Evolutionary conservation across 495 filamentous ascomycete species (phyloP).

Genomic region (Penicillium goetzii): DNA sequence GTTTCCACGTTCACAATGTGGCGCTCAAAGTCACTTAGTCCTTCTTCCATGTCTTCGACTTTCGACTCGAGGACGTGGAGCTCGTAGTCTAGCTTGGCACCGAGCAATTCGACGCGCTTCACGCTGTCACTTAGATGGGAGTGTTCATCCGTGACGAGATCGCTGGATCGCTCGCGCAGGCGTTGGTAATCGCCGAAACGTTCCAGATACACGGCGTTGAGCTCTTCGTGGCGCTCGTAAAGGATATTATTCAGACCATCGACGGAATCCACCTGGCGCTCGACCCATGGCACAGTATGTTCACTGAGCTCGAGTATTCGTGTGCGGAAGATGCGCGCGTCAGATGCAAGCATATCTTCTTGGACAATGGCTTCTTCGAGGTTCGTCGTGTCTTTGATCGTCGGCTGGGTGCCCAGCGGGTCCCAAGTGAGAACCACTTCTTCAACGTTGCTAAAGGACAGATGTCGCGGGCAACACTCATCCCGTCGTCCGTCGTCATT

Average conservation of each 20-base stretch:
- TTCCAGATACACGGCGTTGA: constrained; percentile 72
- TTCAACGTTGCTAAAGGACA: constrained; percentile 90
- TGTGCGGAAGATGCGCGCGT: constrained; percentile 63
- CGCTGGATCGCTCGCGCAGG: constrained; percentile 65
- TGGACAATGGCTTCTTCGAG: constrained; percentile 49
- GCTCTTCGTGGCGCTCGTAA: constrained; percentile 60
- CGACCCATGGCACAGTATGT: constrained; percentile 64
- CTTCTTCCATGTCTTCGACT: constrained; percentile 86
- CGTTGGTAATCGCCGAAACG: constrained; percentile 64
- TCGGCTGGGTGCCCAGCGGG: constrained; percentile 44
- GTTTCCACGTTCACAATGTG: constrained; percentile 80
- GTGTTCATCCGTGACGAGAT: constrained; percentile 69
- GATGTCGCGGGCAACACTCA: constrained; percentile 69
- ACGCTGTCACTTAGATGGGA: constrained; percentile 70
- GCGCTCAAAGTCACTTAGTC: constrained; percentile 76
- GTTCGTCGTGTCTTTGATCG: constrained; percentile 32
- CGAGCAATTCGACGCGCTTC: constrained; percentile 79
- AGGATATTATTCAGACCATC: constrained; percentile 65
- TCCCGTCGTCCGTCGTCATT: constrained; percentile 30
- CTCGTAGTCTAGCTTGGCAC: constrained; percentile 93
- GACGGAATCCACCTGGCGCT: constrained; percentile 62
- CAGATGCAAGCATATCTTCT: constrained; percentile 58
- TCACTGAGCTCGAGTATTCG: constrained; percentile 53
- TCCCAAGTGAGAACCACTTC: constrained; percentile 80
- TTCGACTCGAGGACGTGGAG: constrained; percentile 77